These are phyloP conservation scores for Hypoxylon sp. DNA, from an alignment of 2,329 filamentous ascomycete genomes.

Conservation along the genomic window DNA sequence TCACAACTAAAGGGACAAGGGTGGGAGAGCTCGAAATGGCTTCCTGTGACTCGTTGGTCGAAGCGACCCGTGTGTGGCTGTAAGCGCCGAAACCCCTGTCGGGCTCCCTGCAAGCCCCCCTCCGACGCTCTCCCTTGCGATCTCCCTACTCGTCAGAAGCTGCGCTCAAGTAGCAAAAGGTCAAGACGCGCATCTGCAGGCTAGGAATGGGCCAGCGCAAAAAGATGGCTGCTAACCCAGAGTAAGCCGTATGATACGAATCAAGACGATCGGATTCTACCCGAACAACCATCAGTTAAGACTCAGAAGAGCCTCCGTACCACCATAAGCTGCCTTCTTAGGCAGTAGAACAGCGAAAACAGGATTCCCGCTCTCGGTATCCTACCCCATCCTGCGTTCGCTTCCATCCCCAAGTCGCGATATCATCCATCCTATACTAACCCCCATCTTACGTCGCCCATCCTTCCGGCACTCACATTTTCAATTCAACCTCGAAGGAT, in stretches of 20 bases:
- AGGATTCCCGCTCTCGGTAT: constrained; percentile 32
- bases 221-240: constrained; percentile 37
- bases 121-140: constrained; percentile 41
- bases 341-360: constrained; percentile 28
- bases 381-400: constrained; percentile 19
- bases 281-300: constrained; percentile 39
- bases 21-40: constrained; percentile 38
- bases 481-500: constrained; percentile 39
- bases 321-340: constrained; percentile 40
- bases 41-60: constrained; percentile 56
- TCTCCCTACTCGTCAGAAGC: constrained; percentile 45
- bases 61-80: constrained; percentile 57
- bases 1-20: constrained; percentile 20
- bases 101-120: constrained; percentile 60
- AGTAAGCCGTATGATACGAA: constrained; percentile 30
- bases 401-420: constrained; percentile 19
- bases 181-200: constrained; percentile 57
- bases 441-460: constrained; percentile 5
- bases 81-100: constrained; percentile 70
- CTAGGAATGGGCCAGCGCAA: constrained; percentile 46
- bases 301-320: constrained; percentile 50
- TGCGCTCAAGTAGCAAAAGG: constrained; percentile 40
- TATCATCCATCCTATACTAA: constrained; percentile 23
- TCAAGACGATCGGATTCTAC: constrained; percentile 31
- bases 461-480: constrained; percentile 18